Evolutionary conservation across 306 rosid species (phyloP).

Genomic region (Quercus berberidifolia): DNA sequence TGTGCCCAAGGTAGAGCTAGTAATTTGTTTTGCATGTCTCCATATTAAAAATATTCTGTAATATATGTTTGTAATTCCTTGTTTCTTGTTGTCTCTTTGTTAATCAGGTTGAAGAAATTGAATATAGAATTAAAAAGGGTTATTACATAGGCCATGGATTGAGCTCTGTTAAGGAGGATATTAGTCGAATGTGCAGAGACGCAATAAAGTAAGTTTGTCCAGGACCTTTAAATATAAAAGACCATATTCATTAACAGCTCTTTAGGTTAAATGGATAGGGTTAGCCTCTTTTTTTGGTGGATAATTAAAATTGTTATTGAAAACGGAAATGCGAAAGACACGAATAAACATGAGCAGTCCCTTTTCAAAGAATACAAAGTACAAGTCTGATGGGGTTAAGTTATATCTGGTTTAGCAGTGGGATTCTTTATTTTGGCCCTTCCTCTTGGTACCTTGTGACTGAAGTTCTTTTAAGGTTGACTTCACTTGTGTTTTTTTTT

Average conservation of each 20-base stretch:
- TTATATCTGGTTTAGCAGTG: not conserved
- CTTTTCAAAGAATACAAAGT: no score
- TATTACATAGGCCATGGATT: conserved; percentile 86
- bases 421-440: not conserved
- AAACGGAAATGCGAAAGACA: no score
- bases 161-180: conserved; percentile 85
- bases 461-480: not conserved
- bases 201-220: conserved; percentile 75
- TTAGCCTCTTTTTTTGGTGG: no score
- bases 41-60: not conserved
- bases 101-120: conserved; percentile 89
- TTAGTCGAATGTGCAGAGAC: conserved; percentile 94
- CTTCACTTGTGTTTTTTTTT: not conserved
- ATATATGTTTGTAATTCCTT: not conserved
- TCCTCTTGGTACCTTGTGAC: not conserved
- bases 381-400: not conserved
- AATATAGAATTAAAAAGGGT: conserved; percentile 76
- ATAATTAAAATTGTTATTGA: no score
- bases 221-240: not conserved
- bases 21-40: not conserved
- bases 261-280: not conserved
- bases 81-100: conserved; percentile 12
- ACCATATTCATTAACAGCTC: not conserved
- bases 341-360: no score
- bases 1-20: conserved; percentile 71